Evolutionary conservation across 441 rosid genomes (phyloP).

Genomic region (Populus hybrid): DNA sequence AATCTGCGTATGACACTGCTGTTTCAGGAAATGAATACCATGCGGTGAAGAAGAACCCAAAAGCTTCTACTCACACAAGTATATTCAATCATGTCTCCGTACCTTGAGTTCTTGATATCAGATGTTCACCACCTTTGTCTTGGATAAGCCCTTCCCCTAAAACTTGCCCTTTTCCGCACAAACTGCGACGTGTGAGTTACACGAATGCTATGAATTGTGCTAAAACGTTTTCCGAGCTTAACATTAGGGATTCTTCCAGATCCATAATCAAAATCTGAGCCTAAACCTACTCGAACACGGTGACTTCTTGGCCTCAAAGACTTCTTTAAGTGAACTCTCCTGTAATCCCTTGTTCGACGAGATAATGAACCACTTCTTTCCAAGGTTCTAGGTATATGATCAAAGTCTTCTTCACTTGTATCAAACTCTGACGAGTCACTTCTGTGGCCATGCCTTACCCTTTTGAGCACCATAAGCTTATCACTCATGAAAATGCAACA

Average conservation of each 20-base stretch:
- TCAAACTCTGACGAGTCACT: slow-evolving; percentile 10
- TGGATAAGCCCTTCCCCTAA: slow-evolving; percentile 13
- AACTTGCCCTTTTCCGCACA: slow-evolving; percentile 30
- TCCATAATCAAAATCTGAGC: slow-evolving; percentile 27
- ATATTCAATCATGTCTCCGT: too few relatives aligned
- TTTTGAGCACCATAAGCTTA: slow-evolving; percentile 22
- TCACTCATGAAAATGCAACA: slow-evolving; percentile 36
- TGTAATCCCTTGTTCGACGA: slow-evolving; percentile 22
- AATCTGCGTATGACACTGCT: too few relatives aligned
- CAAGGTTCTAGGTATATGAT: slow-evolving; percentile 5
- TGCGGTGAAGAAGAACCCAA: too few relatives aligned
- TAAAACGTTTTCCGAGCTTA: slow-evolving; percentile 20
- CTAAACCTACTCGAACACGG: slow-evolving; percentile 32
- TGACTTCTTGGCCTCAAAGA: slow-evolving; percentile 44
- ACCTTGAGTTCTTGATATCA: too few relatives aligned
- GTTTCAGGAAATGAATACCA: too few relatives aligned
- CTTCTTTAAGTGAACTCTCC: slow-evolving; percentile 35
- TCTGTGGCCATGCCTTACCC: slow-evolving; percentile 12
- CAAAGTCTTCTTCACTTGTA: slow-evolving; percentile 16
- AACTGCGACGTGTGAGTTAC: slow-evolving; percentile 43
- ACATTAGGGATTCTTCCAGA: slow-evolving; percentile 6
- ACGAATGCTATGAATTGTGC: slow-evolving; percentile 28
- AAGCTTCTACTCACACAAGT: too few relatives aligned
- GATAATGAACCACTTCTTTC: slow-evolving; percentile 1
- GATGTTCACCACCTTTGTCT: slow-evolving; percentile 17